Base-by-base conservation (phyloP, 2,329 filamentous ascomycete species). In the Reticulascus tulasneorum region DNA sequence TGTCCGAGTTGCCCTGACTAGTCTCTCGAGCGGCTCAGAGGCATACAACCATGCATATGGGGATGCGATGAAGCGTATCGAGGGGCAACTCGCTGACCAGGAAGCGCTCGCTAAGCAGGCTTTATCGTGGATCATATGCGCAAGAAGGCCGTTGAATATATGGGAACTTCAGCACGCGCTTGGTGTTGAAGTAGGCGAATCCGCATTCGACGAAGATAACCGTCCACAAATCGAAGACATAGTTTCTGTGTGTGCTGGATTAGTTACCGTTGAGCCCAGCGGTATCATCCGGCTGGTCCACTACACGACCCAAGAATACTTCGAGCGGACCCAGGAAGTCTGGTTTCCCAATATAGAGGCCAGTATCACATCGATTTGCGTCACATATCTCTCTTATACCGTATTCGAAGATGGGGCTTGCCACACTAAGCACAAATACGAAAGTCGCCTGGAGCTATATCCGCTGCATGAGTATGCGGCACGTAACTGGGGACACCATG, bases 111-210 rank as follows among this genome's bases (percentile, higher is more conserved):
- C 69, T 0, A 61, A 53, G 7, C 36, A 59, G 17, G 50, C 55
- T 5, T 36, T 72, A 0, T 49, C 50, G 2, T 72, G 63, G 68
- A 59, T 72, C 11, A 54, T 50, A 2, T 64, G 38, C 23, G 54
- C 63, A 3, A 58, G 49, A 30, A 52, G 57, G 29, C 56, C 47
- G 1, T 39, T 72, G 0, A 56, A 43, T 2, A 48, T 37, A 2
- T 1, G 13, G 2, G 64, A 71, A 40, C 56, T 73, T 7, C 56
- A 56, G 33, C 55, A 71, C 44, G 67, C 65, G 0, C 53, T 74
- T 15, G 66, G 60, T 1, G 49, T 65, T 0, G 56, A 64, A 28
- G 1, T 37, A 4, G 55, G 45, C 1, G 27, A 47, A 4, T 3
- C 11, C 13, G 13, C 6, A 10, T 11, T 29, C 13, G 26, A 29